phyloP scores from a whole-genome alignment of 108 stramenopile species.

The Pseudonitzschia multistriata region DNA sequence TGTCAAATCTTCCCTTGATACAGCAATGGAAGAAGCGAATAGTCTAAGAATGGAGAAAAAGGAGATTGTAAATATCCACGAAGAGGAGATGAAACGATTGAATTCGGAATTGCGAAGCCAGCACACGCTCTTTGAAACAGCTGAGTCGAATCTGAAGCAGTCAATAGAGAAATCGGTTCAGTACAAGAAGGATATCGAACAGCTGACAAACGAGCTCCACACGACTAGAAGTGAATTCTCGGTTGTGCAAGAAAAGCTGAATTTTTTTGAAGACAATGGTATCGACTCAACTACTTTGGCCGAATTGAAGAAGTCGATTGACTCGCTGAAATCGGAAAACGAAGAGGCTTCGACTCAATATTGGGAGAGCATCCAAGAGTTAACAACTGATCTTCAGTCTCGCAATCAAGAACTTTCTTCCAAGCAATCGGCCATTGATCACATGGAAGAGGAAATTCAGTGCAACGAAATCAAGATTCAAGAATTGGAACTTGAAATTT shows the following conservation, averaged over 20 bases:
- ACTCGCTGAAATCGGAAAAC: not conserved
- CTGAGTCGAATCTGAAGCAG: not conserved
- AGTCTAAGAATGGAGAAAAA: not conserved
- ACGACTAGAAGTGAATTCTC: not conserved
- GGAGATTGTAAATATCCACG: not conserved
- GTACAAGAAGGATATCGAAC: conserved; percentile 2
- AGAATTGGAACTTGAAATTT: conserved; percentile 7
- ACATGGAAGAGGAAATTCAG: conserved; percentile 10
- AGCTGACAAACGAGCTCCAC: not conserved
- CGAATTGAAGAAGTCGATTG: not conserved
- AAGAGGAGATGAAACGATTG: not conserved
- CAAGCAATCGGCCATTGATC: not conserved
- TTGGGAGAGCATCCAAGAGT: conserved; percentile 11
- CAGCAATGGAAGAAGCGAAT: not conserved
- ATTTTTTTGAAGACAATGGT: not conserved
- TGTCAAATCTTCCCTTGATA: not conserved
- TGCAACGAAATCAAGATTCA: not conserved
- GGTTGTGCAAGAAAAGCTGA: not conserved
- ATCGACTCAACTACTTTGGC: not conserved
- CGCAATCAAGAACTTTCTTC: not conserved
- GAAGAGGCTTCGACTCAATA: conserved; percentile 7
- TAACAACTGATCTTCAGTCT: conserved; percentile 7
- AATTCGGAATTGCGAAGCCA: not conserved
- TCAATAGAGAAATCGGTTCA: conserved; percentile 1
- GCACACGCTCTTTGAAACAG: not conserved